Evolutionary conservation across 2,329 filamentous ascomycete genomes (phyloP), one percentile per base, ranked within the genome.

Genomic region (Ceratocystiopsis sp.): DNA sequence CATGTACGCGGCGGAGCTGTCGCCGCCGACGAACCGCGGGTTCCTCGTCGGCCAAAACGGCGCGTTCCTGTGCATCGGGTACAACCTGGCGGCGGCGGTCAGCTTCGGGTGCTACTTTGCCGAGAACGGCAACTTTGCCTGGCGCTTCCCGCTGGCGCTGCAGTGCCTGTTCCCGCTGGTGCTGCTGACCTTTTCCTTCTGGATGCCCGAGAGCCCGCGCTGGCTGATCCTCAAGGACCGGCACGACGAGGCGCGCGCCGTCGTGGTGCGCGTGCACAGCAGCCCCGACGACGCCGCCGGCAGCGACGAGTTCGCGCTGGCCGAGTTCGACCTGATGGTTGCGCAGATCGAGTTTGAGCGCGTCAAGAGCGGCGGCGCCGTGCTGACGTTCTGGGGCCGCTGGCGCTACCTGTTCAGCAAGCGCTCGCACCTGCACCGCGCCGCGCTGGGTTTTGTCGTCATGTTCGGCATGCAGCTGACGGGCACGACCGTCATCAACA

Each of bases 21-120:
- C 41, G 21, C 41, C 41, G 25, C 41, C 41, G 16, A 35, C 18
- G 21, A 25, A 34, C 18, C 35, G 41, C n/a, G 41, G 41, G 5
- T 42, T 42, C 16, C 17, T 42, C 4, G 41, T 42, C 4, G 41
- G 41, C 11, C 41, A 42, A 16, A 35, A 42, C 35, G 41, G 35
- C 21, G 35, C 25, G n/a, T 34, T 34, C 12, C 21, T 42, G 4
- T 42, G 41, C 14, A 16, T 42, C 12, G 41, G 41, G 1, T 42
- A 42, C 41, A 42, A 42, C 21, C 13, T 42, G 19, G 41, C 41
- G 8, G 41, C n/a, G 4, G 41, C 41, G 11, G 41, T 74, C 40
- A 69, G 69, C 0, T 80, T 72, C 46, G 75, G 68, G 10, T 57
- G 49, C 18, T 51, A 44, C 18, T 35, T 44, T 12, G 32, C 40